Base-by-base conservation (phyloP, 331 rosid genomes). In the Malus hybrid region DNA sequence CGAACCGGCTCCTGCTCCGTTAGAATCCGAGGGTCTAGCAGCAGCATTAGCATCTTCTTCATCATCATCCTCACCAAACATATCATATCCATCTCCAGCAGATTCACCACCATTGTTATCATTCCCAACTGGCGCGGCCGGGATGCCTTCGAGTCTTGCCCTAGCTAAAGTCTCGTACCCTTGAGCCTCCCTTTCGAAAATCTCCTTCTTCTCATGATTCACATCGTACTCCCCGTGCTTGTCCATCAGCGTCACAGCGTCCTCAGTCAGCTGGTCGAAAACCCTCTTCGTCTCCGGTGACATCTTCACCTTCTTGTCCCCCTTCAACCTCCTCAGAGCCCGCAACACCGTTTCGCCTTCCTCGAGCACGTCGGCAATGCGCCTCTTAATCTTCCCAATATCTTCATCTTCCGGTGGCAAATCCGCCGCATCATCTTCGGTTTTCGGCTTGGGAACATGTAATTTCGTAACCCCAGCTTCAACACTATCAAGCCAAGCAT, bases 241-340 rank as follows among this genome's bases (percentile, higher is more conserved):
- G 69, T 61, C 66, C 77, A 73, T 42, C 61, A 73, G 5, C 1
- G 54, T 69, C 97, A 85, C 81, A 31, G 99, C 96, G 79, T 94
- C 99, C 88, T 94, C 99, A 10, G 99, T 94, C 75, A 94, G 86
- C 87, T 94, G 93, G 84, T 94, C 99, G 80, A 92, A 94, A 73
- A 90, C 79, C 62, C 78, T 34, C 81, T 94, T 94, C 56, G 86
- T 84, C 71, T 87, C 93, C 27, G 80, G 80, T 5, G 97, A 77
- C 99, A 94, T 94, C 85, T 94, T 94, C 77, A 89, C 86, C 86
- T 92, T 94, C 86, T 87, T 80, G 80, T 84, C 81, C n/a, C 99
- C 99, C 83, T 94, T 94, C 84, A 94, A 85, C 87, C 99, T 92
- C 86, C 97, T 87, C 90, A 94, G 83, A 65, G 96, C 94, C 83